Evolutionary conservation across 345 rosid species (phyloP), one percentile per base, ranked within the genome.

Genomic region (Ceriops zippeliana): DNA sequence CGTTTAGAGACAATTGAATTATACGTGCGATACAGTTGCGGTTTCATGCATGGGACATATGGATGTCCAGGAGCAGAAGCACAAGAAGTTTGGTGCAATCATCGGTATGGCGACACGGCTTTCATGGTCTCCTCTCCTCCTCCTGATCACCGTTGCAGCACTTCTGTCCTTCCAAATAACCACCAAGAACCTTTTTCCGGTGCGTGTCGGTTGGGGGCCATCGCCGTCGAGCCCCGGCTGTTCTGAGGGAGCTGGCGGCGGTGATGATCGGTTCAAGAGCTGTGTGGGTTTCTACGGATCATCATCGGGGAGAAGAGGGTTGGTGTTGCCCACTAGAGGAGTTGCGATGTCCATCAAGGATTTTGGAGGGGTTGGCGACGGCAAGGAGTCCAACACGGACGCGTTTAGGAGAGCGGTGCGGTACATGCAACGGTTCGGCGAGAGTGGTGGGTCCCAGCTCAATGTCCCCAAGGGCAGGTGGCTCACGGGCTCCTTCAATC

Each of bases 351-450:
- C 97, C 66, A 72, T 96, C 17, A 68, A 63, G 46, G 92, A 92
- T 26, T 96, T 92, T 76, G 98, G 99, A 2, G 99, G 98, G 2
- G 88, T 92, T 9, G 97, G 97, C 8, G 98, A 96, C 28, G 98
- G 98, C 0, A 70, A 65, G 54, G 86, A 90, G 47, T 89, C 87
- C 7, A 92, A 96, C 63, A 92, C 99, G 16, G 90, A 71, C 31
- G 75, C 88, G 80, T 96, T 92, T 70, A 80, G 88, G 78, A 80
- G 66, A 63, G 98, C 99, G 60, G 77, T 92, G 1, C 60, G 59
- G 9, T 75, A 85, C 79, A 73, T 96, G 81, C 78, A 72, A 34
- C 74, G 81, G 61, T 83, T 85, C 70, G 82, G 72, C 0, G 75
- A 63, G 0, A 49, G 56, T 19, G 98, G 93, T 61, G 95, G 96